phyloP scores from a whole-genome alignment of 371 early-diverging fungal species.

The Nematocida displodere region DNA sequence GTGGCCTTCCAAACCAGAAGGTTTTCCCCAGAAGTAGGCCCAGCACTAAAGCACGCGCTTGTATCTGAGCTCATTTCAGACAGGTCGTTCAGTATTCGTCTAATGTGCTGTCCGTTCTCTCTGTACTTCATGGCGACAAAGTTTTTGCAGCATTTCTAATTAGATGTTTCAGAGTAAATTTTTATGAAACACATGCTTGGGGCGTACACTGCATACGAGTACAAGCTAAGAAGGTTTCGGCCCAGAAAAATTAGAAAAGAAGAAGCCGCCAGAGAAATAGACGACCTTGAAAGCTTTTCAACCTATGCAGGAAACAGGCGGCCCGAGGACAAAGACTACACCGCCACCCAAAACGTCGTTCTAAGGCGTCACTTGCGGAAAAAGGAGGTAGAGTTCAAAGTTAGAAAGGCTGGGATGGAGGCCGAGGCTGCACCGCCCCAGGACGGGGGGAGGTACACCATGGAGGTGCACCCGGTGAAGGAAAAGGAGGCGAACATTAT shows the following conservation, averaged over 20 bases:
- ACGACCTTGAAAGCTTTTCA: conserved; percentile 60
- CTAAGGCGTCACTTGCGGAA: conserved; percentile 51
- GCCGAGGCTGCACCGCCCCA: conserved; percentile 8
- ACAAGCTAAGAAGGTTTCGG: conserved; percentile 62
- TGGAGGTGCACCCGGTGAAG: conserved; percentile 26
- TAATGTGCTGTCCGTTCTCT: conserved; percentile 50
- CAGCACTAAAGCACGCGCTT: conserved; percentile 68
- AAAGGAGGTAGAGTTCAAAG: conserved; percentile 56
- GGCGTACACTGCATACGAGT: conserved; percentile 55
- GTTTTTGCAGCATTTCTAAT: conserved; percentile 37
- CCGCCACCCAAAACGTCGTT: conserved; percentile 46
- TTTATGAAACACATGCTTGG: conserved; percentile 38
- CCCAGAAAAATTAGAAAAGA: conserved; percentile 54
- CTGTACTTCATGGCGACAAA: conserved; percentile 30
- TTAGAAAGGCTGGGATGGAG: conserved; percentile 29
- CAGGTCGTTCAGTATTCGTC: conserved; percentile 68
- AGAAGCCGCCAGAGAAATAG: conserved; percentile 57
- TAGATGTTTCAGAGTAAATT: conserved; percentile 29
- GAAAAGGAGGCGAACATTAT: neutral
- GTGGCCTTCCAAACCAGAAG: conserved; percentile 74
- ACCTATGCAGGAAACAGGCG: conserved; percentile 48
- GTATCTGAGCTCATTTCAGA: conserved; percentile 70
- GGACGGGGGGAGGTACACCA: neutral
- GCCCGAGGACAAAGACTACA: conserved; percentile 24
- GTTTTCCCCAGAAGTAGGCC: conserved; percentile 69